Conservation (phyloP, 768 basidiomycete genomes). For the Sporobolomyces roseus region DNA sequence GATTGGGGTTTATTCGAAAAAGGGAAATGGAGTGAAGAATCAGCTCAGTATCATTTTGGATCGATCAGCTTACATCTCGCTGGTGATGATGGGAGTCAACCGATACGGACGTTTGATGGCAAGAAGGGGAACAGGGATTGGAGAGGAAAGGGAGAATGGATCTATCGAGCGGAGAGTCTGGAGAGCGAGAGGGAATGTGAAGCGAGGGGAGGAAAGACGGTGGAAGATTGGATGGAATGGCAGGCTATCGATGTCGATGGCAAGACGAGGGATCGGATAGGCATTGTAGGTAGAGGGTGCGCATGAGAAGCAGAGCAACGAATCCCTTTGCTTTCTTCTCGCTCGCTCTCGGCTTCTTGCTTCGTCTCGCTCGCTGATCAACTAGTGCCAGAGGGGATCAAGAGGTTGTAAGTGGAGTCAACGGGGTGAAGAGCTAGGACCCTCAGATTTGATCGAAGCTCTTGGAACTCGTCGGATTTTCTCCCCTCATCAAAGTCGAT, state of each 20-base stretch:
- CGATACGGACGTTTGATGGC: not conserved
- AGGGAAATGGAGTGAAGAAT: not conserved
- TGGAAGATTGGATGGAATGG: slow-evolving; percentile 38
- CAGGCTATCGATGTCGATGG: slow-evolving; percentile 27
- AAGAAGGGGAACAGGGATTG: slow-evolving; percentile 10
- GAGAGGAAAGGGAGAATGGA: not conserved
- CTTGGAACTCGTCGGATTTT: too few species aligned
- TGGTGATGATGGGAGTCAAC: not conserved
- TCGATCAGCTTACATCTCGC: slow-evolving; percentile 14
- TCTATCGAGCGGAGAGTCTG: slow-evolving; percentile 1
- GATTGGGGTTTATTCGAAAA: slow-evolving; percentile 30
- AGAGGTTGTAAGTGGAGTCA: too few species aligned
- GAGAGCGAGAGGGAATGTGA: not conserved
- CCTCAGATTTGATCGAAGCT: too few species aligned
- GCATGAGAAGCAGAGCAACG: not conserved
- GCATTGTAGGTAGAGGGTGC: slow-evolving; percentile 19
- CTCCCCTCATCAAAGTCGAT: too few species aligned
- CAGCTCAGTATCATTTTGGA: slow-evolving; percentile 28
- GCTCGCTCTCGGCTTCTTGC: too few species aligned
- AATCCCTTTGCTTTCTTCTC: too few species aligned
- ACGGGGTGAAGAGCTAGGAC: too few species aligned
- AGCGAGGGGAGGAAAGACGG: not conserved
- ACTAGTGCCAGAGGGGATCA: too few species aligned
- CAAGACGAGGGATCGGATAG: slow-evolving; percentile 17
- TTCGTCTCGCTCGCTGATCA: too few species aligned